Evolutionary conservation across 371 early-diverging fungal species (phyloP), one percentile per base, ranked within the genome.

Genomic region (Mucor velutinosus): DNA sequence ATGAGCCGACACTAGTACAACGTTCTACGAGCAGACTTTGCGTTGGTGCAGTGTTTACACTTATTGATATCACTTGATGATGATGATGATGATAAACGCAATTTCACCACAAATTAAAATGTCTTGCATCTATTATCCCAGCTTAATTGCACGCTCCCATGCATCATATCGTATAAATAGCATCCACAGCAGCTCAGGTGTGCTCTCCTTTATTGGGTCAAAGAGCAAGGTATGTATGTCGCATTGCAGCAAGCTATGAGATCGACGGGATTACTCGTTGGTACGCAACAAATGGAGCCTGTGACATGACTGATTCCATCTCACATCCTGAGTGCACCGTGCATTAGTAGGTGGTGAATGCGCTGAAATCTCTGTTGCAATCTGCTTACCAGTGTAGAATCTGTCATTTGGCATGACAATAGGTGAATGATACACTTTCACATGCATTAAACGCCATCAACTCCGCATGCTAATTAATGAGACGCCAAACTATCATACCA

Each of bases 361-460:
- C 41, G 5, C 41, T 41, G 41, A 41, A 41, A 17, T 45, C 19
- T n/a, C 21, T 19, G 3, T 21, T 7, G 8, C 21, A n/a, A n/a
- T 19, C 10, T 21, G 8, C 3, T 7, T 47, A 7, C 21, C 11
- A 47, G 21, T 10, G 10, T 3, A 47, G 10, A 10, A 19, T 41
- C 19, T 47, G 19, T 21, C 11, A 47, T 47, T 17, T 41, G 41
- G 17, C 41, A 15, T 41, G 0, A 41, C 17, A 17, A 17, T 37
- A 14, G 37, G 12, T 37, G 14, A 14, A 37, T 14, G 37, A 37
- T 41, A 41, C 47, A 21, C 21, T 47, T 10, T 61, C 61, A 61
- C 61, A 61, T 61, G 62, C 67, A 61, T 62, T 59, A 35, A 41
- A 25, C 19, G 25, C 32, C 35, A 51, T 5, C 25, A 59, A 66